Evolutionary conservation across 257 asterid species (phyloP), one percentile per base, ranked within the genome.

Genomic region (Ophiorrhiza pumila): DNA sequence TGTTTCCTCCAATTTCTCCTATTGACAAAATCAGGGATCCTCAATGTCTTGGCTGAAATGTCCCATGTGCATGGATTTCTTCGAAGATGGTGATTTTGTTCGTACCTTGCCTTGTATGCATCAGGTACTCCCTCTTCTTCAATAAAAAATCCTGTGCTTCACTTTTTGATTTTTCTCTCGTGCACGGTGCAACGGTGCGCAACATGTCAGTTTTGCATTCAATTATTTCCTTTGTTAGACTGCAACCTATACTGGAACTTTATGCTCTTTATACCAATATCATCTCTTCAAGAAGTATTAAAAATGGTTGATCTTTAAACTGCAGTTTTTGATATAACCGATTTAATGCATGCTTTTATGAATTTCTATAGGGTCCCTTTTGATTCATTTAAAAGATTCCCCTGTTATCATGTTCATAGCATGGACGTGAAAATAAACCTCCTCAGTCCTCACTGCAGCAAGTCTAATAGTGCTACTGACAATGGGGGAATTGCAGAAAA

Each of bases 61-160:
- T 46, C 34, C 7, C 29, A 37, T 77, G n/a, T 77, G 80, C 60
- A 23, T 46, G 31, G 47, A 65, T 41, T 68, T 23, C 47, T 29
- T 71, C 39, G 11, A 7, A 10, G 42, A 13, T 17, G 77, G 58
- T 35, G 73, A 65, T 18, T 73, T 49, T 37, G 22, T 56, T 65
- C 45, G 61, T 46, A 47, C 37, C 58, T 59, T 71, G 67, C 74
- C 77, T 34, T 71, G 77, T 65, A 49, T 14, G 10, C 77, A 71
- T 72, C 74, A 65, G 77, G 81, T 71, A n/a, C 35, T 57, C 1
- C 29, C 60, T 42, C 27, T 39, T 18, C 75, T 50, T 4, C 32
- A 47, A 31, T 34, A 25, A 56, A 43, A 56, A 22, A 15, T 18
- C 63, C 22, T 39, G n/a, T 69, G 47, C 73, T 11, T 64, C 27